These are phyloP conservation scores for Omphalotus olearius DNA, from an alignment of 1,284 basidiomycete species.

Conservation along the genomic window DNA sequence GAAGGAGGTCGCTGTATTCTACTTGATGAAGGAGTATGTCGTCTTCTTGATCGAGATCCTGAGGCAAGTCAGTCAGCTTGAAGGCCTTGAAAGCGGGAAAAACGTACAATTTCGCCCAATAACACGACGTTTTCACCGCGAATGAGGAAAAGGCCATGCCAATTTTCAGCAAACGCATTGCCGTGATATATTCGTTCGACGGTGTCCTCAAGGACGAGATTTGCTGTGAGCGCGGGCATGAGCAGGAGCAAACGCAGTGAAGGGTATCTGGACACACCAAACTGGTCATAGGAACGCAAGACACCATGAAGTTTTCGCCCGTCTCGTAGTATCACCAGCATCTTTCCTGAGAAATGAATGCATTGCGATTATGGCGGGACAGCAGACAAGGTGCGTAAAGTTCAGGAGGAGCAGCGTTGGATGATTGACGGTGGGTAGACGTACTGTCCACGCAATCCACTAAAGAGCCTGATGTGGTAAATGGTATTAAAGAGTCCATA, in stretches of 20 bases:
- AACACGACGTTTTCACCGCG: slow-evolving; percentile 98
- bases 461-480: slow-evolving; percentile 94
- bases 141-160: slow-evolving; percentile 88
- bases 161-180: slow-evolving; percentile 78
- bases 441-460: slow-evolving; percentile 99
- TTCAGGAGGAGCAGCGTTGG: slow-evolving; percentile 12
- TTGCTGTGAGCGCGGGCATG: slow-evolving; percentile 50
- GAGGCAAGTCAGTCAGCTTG: slow-evolving; percentile 9
- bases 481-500: slow-evolving; percentile 95
- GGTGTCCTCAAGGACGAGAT: slow-evolving; percentile 89
- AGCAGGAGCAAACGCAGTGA: neutral
- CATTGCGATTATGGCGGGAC: slow-evolving; percentile 11
- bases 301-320: slow-evolving; percentile 96
- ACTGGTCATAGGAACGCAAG: slow-evolving; percentile 96
- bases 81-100: slow-evolving; percentile 6
- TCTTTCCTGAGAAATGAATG: slow-evolving; percentile 74
- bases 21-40: slow-evolving; percentile 78
- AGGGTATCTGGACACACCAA: slow-evolving; percentile 60
- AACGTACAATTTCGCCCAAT: slow-evolving; percentile 91
- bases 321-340: slow-evolving; percentile 94
- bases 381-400: slow-evolving; percentile 19
- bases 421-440: slow-evolving; percentile 58
- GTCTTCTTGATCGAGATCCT: slow-evolving; percentile 95
- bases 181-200: slow-evolving; percentile 85
- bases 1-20: slow-evolving; percentile 65